Percentiles rank a stretch among this genome's conserved stretches.
These are phyloP conservation scores for Paramarasmius palmivorus DNA, from an alignment of 1,284 basidiomycete genomes.

Conservation along the genomic window DNA sequence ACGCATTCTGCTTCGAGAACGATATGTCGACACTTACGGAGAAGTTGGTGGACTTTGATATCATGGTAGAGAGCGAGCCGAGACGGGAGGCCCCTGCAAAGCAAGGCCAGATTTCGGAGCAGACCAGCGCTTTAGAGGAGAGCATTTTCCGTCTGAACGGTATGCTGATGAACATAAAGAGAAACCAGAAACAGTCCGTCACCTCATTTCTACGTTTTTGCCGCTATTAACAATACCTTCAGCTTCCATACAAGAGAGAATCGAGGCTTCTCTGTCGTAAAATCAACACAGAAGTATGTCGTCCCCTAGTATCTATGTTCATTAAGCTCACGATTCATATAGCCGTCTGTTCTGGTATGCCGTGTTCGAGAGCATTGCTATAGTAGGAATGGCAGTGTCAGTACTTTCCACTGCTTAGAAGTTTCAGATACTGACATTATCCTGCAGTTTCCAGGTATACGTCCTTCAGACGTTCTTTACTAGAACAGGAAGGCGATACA, in stretches of 20 bases:
- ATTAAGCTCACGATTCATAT: slow-evolving; percentile 19
- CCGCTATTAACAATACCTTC: slow-evolving; percentile 15
- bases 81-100: slow-evolving; percentile 80
- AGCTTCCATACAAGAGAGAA: slow-evolving; percentile 85
- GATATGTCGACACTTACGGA: slow-evolving; percentile 89
- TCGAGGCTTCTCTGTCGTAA: slow-evolving; percentile 78
- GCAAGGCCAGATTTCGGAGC: slow-evolving; percentile 83
- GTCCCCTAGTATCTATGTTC: not conserved
- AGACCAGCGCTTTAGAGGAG: slow-evolving; percentile 90
- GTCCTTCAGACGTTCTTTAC: slow-evolving; percentile 93
- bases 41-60: slow-evolving; percentile 95
- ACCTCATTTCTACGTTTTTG: not conserved
- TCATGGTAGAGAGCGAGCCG: slow-evolving; percentile 96
- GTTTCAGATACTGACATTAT: slow-evolving; percentile 12
- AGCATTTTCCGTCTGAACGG: slow-evolving; percentile 88
- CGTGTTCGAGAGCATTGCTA: slow-evolving; percentile 71
- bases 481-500: slow-evolving; percentile 81
- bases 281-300: slow-evolving; percentile 73
- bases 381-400: slow-evolving; percentile 83
- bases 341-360: slow-evolving; percentile 92
- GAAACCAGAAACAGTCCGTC: slow-evolving; percentile 88
- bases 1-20: slow-evolving; percentile 98
- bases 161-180: slow-evolving; percentile 82
- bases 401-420: slow-evolving; percentile 27
- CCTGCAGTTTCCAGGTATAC: slow-evolving; percentile 80